Conservation (phyloP, 2,329 filamentous ascomycete species). For the Fusarium nisikadoi region DNA sequence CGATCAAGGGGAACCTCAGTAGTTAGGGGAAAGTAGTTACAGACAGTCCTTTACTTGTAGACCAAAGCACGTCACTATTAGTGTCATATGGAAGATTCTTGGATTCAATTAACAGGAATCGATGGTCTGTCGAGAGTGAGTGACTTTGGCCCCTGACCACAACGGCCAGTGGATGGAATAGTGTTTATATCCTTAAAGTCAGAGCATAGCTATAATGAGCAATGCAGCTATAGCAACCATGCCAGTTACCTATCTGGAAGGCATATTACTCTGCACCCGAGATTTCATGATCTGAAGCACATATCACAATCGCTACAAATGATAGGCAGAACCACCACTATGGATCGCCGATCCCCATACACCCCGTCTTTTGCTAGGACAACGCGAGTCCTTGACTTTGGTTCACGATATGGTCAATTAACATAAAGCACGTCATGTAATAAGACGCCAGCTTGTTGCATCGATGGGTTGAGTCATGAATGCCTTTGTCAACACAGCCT, state of each 20-base stretch:
- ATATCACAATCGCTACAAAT: not conserved
- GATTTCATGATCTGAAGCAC: not conserved
- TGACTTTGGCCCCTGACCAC: not conserved
- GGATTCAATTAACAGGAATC: not conserved
- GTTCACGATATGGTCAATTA: not conserved
- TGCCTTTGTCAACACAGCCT: not conserved
- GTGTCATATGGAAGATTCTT: not conserved
- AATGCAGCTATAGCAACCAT: not conserved
- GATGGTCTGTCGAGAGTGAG: not conserved
- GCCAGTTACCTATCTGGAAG: not conserved
- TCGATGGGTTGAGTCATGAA: not conserved
- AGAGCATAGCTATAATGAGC: not conserved
- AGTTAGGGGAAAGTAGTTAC: not conserved
- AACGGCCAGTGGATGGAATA: not conserved
- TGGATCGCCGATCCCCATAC: not conserved
- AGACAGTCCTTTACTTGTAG: not conserved
- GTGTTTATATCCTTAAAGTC: not conserved
- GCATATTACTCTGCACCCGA: not conserved
- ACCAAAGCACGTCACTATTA: not conserved
- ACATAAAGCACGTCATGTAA: not conserved
- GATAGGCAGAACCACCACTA: not conserved
- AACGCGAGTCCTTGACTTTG: not conserved
- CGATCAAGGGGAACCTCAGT: not conserved
- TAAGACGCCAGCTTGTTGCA: not conserved
- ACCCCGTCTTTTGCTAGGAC: not conserved